Conservation (phyloP, 176 grass and related monocot genomes). For the Triticum monococcum region DNA sequence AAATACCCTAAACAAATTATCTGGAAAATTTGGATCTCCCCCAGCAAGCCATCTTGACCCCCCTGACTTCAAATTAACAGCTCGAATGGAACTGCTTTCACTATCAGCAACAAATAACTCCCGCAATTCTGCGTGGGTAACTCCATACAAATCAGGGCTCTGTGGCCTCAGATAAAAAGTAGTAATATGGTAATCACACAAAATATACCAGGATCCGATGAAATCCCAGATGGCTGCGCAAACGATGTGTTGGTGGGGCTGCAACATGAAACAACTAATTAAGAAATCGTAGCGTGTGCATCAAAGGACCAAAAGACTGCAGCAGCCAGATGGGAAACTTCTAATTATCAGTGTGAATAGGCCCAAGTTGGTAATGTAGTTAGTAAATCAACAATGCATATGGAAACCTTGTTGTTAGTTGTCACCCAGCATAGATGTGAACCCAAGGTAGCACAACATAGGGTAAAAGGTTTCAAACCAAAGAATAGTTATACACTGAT, state of each 20-base stretch:
- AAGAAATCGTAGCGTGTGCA: slow-evolving; percentile 14
- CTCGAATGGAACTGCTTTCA: slow-evolving; percentile 98
- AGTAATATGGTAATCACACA: slow-evolving; percentile 17
- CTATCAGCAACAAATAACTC: slow-evolving; percentile 91
- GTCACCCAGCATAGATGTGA: background rate
- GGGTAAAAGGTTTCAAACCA: background rate
- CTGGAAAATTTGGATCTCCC: slow-evolving; percentile 79
- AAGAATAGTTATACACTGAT: slow-evolving; percentile 1
- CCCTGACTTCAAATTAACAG: slow-evolving; percentile 85
- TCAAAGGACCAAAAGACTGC: slow-evolving; percentile 12
- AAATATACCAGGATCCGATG: slow-evolving; percentile 66
- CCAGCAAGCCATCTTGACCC: slow-evolving; percentile 90
- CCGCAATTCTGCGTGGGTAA: slow-evolving; percentile 56
- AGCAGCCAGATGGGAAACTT: background rate
- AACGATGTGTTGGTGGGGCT: slow-evolving; percentile 73
- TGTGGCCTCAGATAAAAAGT: slow-evolving; percentile 18
- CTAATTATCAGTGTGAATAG: background rate
- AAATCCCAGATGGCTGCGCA: slow-evolving; percentile 96
- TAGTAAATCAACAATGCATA: background rate
- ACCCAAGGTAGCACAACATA: slow-evolving; percentile 3
- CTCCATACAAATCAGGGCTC: slow-evolving; percentile 28
- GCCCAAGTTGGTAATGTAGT: background rate
- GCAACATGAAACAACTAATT: slow-evolving; percentile 32
- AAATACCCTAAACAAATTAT: slow-evolving; percentile 97
- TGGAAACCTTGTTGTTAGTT: background rate